Percentiles rank a stretch among this genome's conserved stretches.
Conservation (phyloP, 257 asterid species). For the Solanum lycopersicoides region DNA sequence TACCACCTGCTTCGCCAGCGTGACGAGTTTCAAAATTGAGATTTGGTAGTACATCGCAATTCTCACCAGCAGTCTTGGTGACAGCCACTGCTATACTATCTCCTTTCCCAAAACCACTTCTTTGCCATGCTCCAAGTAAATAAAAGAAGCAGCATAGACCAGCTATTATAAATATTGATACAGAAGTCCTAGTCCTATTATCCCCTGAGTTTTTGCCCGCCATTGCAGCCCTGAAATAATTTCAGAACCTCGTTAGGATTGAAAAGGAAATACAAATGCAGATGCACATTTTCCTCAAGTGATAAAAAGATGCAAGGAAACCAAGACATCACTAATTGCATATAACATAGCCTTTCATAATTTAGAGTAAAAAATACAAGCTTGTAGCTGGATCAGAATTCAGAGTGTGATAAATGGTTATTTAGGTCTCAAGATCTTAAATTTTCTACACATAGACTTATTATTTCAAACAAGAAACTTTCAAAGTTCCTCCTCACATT, state of each 20-base stretch:
- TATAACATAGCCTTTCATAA: background rate
- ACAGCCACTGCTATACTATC: constrained; percentile 80
- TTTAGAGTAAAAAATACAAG: background rate
- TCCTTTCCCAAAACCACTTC: constrained; percentile 92
- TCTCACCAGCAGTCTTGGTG: constrained; percentile 53
- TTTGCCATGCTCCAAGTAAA: constrained; percentile 95
- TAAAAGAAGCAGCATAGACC: constrained; percentile 95
- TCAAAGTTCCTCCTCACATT: background rate
- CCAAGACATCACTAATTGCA: background rate
- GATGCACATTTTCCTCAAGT: background rate
- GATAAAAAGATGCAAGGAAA: background rate
- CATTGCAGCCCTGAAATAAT: constrained; percentile 56
- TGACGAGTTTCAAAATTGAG: constrained; percentile 87
- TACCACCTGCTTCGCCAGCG: constrained; percentile 55
- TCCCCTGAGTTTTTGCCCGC: constrained; percentile 70
- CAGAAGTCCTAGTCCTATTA: constrained; percentile 69
- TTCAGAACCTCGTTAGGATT: background rate
- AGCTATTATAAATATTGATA: constrained; percentile 72
- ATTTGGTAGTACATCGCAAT: constrained; percentile 59
- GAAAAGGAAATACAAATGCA: background rate
- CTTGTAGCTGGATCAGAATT: background rate
- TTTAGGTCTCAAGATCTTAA: background rate
- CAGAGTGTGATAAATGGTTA: background rate
- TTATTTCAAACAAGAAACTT: background rate
- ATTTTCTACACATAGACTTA: background rate